Percentiles rank a stretch among this genome's conserved stretches.
Evolutionary conservation across 345 rosid genomes (phyloP).

Genomic region (Fremontodendron californicum): DNA sequence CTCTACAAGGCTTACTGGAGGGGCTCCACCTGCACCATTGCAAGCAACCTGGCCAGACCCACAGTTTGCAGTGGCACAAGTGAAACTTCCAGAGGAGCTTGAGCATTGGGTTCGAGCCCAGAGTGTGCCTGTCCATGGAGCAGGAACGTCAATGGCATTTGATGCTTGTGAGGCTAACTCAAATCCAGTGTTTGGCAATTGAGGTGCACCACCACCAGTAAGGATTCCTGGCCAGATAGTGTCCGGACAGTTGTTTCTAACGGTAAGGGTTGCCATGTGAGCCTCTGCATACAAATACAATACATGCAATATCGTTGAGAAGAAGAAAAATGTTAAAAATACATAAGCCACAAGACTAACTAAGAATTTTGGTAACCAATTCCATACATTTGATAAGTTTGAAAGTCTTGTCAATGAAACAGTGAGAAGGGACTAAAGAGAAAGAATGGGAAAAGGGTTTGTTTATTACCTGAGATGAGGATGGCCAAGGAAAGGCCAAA

Average conservation of each 20-base stretch:
- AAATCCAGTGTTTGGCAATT: constrained; percentile 47
- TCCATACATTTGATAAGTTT: too few relatives aligned
- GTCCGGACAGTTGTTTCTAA: constrained; percentile 45
- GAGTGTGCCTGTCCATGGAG: constrained; percentile 22
- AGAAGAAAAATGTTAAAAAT: not conserved
- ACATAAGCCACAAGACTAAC: too few relatives aligned
- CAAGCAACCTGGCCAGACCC: constrained; percentile 40
- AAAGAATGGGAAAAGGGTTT: not conserved
- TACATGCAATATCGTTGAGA: not conserved
- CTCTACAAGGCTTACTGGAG: constrained; percentile 43
- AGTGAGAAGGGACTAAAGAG: not conserved
- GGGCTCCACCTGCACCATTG: constrained; percentile 27
- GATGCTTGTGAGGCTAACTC: constrained; percentile 26
- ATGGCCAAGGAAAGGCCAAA: not conserved
- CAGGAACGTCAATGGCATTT: constrained; percentile 22
- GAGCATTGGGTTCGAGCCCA: constrained; percentile 54
- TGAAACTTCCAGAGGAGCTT: constrained; percentile 27
- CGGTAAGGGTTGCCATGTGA: constrained; percentile 22
- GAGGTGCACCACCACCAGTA: not conserved
- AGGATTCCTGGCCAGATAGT: constrained; percentile 45
- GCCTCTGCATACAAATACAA: constrained; percentile 7
- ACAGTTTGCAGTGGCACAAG: constrained; percentile 49
- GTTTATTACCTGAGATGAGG: not conserved
- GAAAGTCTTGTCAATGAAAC: not conserved
- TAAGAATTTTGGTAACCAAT: not conserved